These are phyloP conservation scores for Ensete ventricosum DNA, from an alignment of 176 grass and related monocot genomes.

Conservation along the genomic window DNA sequence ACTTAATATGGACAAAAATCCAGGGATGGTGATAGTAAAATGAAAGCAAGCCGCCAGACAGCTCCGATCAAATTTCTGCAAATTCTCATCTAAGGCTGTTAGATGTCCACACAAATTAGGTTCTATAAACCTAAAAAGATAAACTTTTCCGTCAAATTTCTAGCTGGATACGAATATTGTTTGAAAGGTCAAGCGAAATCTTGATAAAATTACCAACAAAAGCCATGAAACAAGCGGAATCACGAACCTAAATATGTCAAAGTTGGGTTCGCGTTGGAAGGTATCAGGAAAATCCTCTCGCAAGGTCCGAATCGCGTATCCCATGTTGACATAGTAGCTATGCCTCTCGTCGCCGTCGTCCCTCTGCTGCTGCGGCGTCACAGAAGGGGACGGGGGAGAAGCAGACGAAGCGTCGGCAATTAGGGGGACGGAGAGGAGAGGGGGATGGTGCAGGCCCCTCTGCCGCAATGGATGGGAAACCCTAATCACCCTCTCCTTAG, in stretches of 20 bases:
- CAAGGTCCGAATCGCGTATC: constrained; percentile 85
- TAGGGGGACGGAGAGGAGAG: constrained; percentile 42
- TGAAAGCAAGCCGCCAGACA: no score
- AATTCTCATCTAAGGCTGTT: no score
- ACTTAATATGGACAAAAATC: no score
- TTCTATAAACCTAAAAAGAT: no score
- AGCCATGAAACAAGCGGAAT: not conserved
- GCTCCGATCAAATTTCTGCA: no score
- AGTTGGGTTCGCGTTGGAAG: constrained; percentile 59
- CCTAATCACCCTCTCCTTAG: constrained; percentile 44
- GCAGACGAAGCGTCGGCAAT: constrained; percentile 26
- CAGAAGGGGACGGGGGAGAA: not conserved
- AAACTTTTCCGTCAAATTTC: no score
- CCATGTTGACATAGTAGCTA: constrained; percentile 84
- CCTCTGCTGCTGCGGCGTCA: constrained; percentile 20
- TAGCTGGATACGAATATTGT: no score
- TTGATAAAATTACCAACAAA: not conserved
- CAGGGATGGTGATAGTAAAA: no score
- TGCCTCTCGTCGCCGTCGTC: constrained; percentile 42
- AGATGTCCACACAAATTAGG: no score
- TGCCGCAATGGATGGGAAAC: constrained; percentile 61
- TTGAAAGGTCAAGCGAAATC: no score
- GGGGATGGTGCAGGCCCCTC: constrained; percentile 17
- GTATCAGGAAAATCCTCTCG: constrained; percentile 79
- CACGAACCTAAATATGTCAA: constrained; percentile 79